Base-by-base conservation (phyloP, 129 eudicot species). In the Arctium minus region DNA sequence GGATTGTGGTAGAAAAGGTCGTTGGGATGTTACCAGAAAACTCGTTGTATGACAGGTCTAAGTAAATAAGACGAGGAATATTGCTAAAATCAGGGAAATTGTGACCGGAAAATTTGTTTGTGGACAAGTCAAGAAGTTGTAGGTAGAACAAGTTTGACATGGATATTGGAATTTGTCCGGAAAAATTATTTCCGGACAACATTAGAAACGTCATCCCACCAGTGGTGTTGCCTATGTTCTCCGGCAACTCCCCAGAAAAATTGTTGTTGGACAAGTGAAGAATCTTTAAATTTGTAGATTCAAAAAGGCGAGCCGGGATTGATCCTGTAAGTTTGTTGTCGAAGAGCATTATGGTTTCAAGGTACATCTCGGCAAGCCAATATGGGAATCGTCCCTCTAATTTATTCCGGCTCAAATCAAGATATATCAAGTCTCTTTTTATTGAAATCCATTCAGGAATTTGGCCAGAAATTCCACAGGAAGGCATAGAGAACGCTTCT, bases 371-470 rank as follows among this genome's bases (percentile, higher is more conserved):
- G 10, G 68, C 29, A n/a, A 60, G 68, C 68, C 68, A 60, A 60
- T 60, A 4, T 17, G 68, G 68, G 68, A 60, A 81, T 17, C 5
- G 22, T 48, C 88, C 90, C 15, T 82, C 68, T 31, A 88, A 83
- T 70, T 78, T 22, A 62, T 88, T 88, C 8, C 79, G 22, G 65
- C 91, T 82, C 79, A 88, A 67, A 62, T 88, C 91, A 39, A 88
- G 80, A 40, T 73, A 74, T 42, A 31, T 9, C 38, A 88, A 85
- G 5, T 3, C 39, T 35, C 70, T 85, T 74, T 88, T 86, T 5
- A 80, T 68, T 3, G 91, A 85, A 50, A 84, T 74, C 89, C 89
- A 86, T 31, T 11, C 53, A 2, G 91, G 91, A 67, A 88, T 83
- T 12, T 79, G 62, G 8, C 87, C 85, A 0, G 81, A 32, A 33